Percentiles rank a stretch among this genome's conserved stretches.
phyloP scores from a whole-genome alignment of 257 asterid species.

The Nicotiana benthamiana region DNA sequence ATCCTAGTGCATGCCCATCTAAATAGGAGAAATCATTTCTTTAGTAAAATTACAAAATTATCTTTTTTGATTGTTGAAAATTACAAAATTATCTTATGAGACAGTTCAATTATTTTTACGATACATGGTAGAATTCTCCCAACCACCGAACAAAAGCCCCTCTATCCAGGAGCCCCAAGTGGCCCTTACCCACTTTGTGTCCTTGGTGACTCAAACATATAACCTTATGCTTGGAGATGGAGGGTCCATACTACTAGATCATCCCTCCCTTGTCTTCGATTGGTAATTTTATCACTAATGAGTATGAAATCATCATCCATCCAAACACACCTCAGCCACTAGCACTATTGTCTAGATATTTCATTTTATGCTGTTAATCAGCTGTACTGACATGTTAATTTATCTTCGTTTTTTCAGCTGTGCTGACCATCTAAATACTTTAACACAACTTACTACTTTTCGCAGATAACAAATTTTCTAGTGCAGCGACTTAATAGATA shows the following conservation, averaged over 20 bases:
- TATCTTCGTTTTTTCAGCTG: neutral
- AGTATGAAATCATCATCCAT: neutral
- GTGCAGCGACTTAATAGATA: neutral
- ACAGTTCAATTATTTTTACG: neutral
- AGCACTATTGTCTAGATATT: neutral
- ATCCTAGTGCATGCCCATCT: neutral
- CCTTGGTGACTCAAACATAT: neutral
- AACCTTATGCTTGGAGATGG: neutral
- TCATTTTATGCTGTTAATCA: neutral
- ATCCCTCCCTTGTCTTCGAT: neutral
- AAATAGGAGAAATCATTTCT: neutral
- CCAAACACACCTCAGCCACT: neutral
- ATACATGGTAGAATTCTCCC: neutral
- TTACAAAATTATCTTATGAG: neutral
- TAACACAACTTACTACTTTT: neutral
- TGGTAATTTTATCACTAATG: neutral
- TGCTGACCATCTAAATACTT: neutral
- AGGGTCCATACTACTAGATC: neutral
- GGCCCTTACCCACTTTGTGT: neutral
- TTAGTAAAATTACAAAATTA: neutral
- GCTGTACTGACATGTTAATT: neutral
- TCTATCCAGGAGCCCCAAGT: neutral
- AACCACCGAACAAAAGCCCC: neutral
- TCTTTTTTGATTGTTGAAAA: too few species aligned
- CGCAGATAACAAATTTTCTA: neutral